These are phyloP conservation scores for Lophiotrema nucula DNA, from an alignment of 495 filamentous ascomycete genomes.

Conservation along the genomic window DNA sequence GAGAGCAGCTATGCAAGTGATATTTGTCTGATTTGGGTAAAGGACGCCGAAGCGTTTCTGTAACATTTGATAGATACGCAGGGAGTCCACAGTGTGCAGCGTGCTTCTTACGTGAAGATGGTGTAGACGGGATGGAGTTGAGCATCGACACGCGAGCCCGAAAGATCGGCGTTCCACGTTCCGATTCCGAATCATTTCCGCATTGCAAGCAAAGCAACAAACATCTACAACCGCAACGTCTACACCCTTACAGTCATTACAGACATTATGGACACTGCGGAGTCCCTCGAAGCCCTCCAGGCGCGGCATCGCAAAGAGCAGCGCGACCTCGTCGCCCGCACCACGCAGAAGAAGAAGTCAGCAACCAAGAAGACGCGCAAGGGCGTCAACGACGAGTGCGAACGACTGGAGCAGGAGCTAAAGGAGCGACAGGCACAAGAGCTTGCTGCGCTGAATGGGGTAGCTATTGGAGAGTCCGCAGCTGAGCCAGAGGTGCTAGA, in stretches of 20 bases:
- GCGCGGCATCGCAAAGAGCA: conserved; percentile 84
- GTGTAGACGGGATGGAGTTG: background rate
- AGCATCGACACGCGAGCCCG: background rate
- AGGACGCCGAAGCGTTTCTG: background rate
- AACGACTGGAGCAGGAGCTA: conserved; percentile 39
- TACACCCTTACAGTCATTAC: background rate
- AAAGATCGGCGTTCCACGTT: background rate
- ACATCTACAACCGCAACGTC: background rate
- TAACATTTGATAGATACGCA: too few relatives aligned
- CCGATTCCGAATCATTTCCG: background rate
- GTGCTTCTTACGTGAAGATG: too few relatives aligned
- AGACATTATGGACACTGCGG: conserved; percentile 6
- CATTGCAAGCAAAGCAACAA: background rate
- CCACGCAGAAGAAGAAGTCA: conserved; percentile 92
- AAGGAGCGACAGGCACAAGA: conserved; percentile 54
- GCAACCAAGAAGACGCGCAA: conserved; percentile 96
- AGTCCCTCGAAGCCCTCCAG: conserved; percentile 49
- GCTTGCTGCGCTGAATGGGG: conserved; percentile 50
- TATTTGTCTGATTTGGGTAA: background rate
- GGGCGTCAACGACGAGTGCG: conserved; percentile 67
- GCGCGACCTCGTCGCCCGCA: conserved; percentile 75
- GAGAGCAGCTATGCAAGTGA: background rate
- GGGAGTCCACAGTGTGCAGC: too few relatives aligned
- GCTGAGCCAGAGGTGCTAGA: conserved; percentile 4
- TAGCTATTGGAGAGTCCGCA: conserved; percentile 8